Evolutionary conservation across 495 filamentous ascomycete species (phyloP), one percentile per base, ranked within the genome.

Genomic region (Immersiella caudata): DNA sequence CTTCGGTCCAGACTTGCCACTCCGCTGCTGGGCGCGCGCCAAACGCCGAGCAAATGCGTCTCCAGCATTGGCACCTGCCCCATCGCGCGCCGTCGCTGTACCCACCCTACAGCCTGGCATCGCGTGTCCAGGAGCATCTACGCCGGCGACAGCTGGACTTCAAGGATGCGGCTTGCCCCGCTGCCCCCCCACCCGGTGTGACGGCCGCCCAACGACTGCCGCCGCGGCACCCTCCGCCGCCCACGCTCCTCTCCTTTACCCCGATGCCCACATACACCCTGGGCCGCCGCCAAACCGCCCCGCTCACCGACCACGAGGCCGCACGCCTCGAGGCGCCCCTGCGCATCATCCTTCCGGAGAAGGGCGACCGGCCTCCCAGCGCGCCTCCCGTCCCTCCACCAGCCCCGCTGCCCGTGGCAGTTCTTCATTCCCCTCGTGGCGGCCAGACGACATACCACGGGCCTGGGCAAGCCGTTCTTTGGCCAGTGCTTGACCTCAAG

Each of bases 401-500:
- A 27, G 18, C 4, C 26, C 46, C 24, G 27, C 68, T 69, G 21
- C 59, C 67, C 12, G 67, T 65, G 14, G 21, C 62, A 21, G 84
- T 96, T 70, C 75, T 86, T 49, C 83, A 88, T 62, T 89, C 93
- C 6, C 85, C 89, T 8, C 89, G 95, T 55, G 95, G 95, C 69
- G 95, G 95, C 0, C 91, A 95, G 66, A 94, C 91, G 0, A 98
- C 95, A 5, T 99, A 96, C 81, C 95, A 99, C 74, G 95, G 95
- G 0, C 95, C 95, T 0, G 95, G 95, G 0, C 95, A 99, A 75
- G 79, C 94, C 67, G 91, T 97, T 25, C 89, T 92, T 14, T 99
- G 96, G 77, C 92, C 94, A 16, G 87, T 98, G 49, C 78, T 95
- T 22, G 92, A 96, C 73, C 82, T 97, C 20, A 71, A 72, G 18